Conservation (phyloP, 1,139 yeast genomes). For the Yamadazyma triangularis region DNA sequence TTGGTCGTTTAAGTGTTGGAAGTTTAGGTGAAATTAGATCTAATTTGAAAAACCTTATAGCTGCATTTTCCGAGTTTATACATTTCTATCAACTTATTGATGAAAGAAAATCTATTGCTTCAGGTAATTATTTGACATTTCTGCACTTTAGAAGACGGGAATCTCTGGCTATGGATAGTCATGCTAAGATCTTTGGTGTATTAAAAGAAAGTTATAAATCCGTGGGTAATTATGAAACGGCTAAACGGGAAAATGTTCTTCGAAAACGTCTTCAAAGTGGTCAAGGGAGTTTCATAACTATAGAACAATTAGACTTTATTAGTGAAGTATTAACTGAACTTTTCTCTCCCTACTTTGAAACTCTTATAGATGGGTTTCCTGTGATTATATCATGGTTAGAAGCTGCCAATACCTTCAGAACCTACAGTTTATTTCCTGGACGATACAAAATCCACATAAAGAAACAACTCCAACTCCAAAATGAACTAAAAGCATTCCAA, state of each 20-base stretch:
- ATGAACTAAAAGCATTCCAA: slow-evolving; percentile 12
- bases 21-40: slow-evolving; percentile 26
- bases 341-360: slow-evolving; percentile 17
- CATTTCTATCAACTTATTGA: slow-evolving; percentile 28
- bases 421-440: slow-evolving; percentile 15
- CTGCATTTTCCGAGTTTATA: slow-evolving; percentile 23
- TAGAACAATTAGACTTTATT: slow-evolving; percentile 24
- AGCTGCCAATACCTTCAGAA: slow-evolving; percentile 27
- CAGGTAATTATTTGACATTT: slow-evolving; percentile 5
- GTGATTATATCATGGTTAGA: slow-evolving; percentile 21
- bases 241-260: slow-evolving; percentile 17
- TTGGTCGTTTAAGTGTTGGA: slow-evolving; percentile 26
- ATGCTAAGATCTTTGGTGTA: slow-evolving; percentile 18
- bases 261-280: slow-evolving; percentile 18
- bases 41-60: slow-evolving; percentile 19
- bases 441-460: slow-evolving; percentile 10
- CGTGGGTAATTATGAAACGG: slow-evolving; percentile 28
- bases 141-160: background rate
- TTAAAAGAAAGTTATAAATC: slow-evolving; percentile 26
- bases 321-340: slow-evolving; percentile 16
- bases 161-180: slow-evolving; percentile 16
- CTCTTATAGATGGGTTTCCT: slow-evolving; percentile 15
- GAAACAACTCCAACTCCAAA: slow-evolving; percentile 16
- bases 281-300: slow-evolving; percentile 13
- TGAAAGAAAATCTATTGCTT: slow-evolving; percentile 15